Evolutionary conservation across 1,284 basidiomycete genomes (phyloP), one percentile per base, ranked within the genome.

Genomic region (Pseudozyma sp.): DNA sequence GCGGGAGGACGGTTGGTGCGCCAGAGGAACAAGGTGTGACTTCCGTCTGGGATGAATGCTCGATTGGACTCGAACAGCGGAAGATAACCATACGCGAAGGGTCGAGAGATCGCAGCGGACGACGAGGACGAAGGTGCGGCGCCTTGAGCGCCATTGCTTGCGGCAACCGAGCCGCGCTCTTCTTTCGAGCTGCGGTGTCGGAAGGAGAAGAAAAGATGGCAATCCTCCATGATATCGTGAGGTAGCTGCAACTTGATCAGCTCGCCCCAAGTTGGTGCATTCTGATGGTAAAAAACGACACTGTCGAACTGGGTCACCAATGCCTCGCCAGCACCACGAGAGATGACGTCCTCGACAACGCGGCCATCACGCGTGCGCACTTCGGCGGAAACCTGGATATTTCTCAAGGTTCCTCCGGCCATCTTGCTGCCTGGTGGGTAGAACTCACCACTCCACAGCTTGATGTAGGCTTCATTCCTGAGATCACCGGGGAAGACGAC

Each of bases 381-480:
- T 85, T 98, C 95, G 34, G 95, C 89, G 2, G 92, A 90, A 19
- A 98, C 93, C 85, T 98, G 94, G 10, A 97, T 90, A 77, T 95
- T 97, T 38, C 79, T 80, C 7, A 75, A 52, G 40, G 66, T 52
- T 35, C 67, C 67, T 38, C 79, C 80, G 4, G 81, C 64, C 66
- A 81, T 73, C 62, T 79, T 83, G 65, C 57, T 73, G 12, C 78
- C 71, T 9, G 64, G 21, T 18, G 80, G 80, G 48, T 69, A 79
- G 59, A 83, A 83, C 38, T 83, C 79, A 21, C 81, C 81, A 38
- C 78, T 80, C 79, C 81, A 83, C 5, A 83, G 77, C 70, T 86
- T 97, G 87, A 97, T 89, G 85, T 97, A 98, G 9, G 97, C 88
- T 80, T 98, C 95, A 81, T 97, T 97, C 19, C 95, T 90, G n/a